Conservation (phyloP, 768 basidiomycete species). For the Podaxis sp. region DNA sequence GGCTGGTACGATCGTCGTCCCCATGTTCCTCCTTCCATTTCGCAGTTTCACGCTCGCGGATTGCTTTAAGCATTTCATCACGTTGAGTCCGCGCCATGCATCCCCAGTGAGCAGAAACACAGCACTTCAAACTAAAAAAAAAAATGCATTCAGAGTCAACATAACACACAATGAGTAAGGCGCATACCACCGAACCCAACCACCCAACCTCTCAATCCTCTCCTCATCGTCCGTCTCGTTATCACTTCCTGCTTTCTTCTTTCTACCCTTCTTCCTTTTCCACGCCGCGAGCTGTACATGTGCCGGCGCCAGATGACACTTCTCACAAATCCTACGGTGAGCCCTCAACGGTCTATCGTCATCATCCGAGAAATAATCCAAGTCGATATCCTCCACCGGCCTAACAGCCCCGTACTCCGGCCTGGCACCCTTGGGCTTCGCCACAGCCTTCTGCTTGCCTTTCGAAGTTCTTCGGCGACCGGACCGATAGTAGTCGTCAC, state of each 20-base stretch:
- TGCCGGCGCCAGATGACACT: slow-evolving; percentile 60
- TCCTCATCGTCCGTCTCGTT: slow-evolving; percentile 58
- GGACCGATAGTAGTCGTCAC: slow-evolving; percentile 19
- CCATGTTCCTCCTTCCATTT: slow-evolving; percentile 33
- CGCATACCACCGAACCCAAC: slow-evolving; percentile 82
- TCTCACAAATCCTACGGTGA: slow-evolving; percentile 71
- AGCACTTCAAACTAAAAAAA: slow-evolving; percentile 65
- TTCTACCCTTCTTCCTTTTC: slow-evolving; percentile 36
- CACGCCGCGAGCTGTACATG: slow-evolving; percentile 46
- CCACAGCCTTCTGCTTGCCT: slow-evolving; percentile 22
- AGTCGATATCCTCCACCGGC: slow-evolving; percentile 38
- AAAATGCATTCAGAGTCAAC: not conserved
- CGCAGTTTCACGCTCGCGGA: slow-evolving; percentile 46
- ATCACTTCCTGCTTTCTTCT: slow-evolving; percentile 35
- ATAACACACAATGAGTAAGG: not conserved
- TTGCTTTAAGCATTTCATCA: slow-evolving; percentile 72
- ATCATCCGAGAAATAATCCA: slow-evolving; percentile 53
- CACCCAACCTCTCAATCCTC: slow-evolving; percentile 52
- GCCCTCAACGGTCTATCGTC: slow-evolving; percentile 51
- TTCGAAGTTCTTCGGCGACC: slow-evolving; percentile 9
- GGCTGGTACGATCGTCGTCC: slow-evolving; percentile 21
- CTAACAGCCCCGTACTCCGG: slow-evolving; percentile 48
- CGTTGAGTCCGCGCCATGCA: slow-evolving; percentile 66
- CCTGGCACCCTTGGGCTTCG: slow-evolving; percentile 26
- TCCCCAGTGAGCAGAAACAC: slow-evolving; percentile 73